Base-by-base conservation (phyloP, 2,329 filamentous ascomycete genomes). In the Colletotrichum cordylinicola region DNA sequence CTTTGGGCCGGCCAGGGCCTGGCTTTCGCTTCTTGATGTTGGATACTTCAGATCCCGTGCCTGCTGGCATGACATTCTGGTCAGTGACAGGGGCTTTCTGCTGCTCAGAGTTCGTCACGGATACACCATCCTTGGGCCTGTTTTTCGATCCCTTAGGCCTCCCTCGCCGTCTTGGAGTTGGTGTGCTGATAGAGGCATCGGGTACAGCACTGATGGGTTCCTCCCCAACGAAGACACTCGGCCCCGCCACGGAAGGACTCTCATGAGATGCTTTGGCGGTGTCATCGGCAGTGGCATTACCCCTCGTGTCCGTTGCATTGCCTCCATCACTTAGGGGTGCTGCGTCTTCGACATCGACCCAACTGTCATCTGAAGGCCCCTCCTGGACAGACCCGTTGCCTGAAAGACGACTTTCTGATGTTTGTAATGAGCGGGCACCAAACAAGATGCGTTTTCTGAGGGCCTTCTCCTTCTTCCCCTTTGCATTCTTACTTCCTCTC, bases 401-500 rank as follows among this genome's bases (percentile, higher is more conserved):
- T 6, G 18, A 18, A 27, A 15, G 33, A 56, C 29, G 15, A 37
- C 48, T 18, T 37, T 29, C 65, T 37, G 60, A 33, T 10, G 43
- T 24, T 31, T 31, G 35, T 10, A 37, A 39, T 16, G 31, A 69
- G 8, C 60, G 29, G 29, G 18, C 15, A 33, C 29, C 52, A 48
- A 64, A 27, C 9, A n/a, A 64, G 10, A 61, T 31, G 18, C 55
- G 66, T 27, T 69, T 70, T 18, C 16, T 67, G 16, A 52, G 33
- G 8, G 24, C 60, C 31, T 68, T 74, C 18, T 88, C 87, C 61
- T 85, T 86, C 58, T 87, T 82, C 6, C 83, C 83, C 74, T 88
- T 89, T 67, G 82, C 85, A 6, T 86, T 86, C 77, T 89, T 89
- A 81, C 88, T 89, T 15, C 88, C 88, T 77, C 88, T 89, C 6